A percentile compares a stretch with the other conserved stretches of the same genome.
These are phyloP conservation scores for Dalbergia oliveri DNA, from an alignment of 306 rosid genomes.

Conservation along the genomic window DNA sequence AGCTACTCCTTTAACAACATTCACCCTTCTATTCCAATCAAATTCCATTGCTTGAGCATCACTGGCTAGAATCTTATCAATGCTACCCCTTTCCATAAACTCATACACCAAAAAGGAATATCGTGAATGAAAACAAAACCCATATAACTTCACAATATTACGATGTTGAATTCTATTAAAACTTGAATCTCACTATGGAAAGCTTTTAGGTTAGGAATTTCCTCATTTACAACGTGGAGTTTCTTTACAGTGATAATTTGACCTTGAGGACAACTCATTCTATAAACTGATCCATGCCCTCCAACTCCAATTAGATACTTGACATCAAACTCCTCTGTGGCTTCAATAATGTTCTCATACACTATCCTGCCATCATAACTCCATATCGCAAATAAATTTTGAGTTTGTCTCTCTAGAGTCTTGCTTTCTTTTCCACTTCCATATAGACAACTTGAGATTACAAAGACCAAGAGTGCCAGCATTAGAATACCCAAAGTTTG, in stretches of 20 bases:
- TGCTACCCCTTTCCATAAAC: constrained; percentile 27
- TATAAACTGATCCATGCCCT: constrained; percentile 17
- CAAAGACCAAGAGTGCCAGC: neutral
- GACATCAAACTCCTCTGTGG: constrained; percentile 23
- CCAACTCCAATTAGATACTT: constrained; percentile 27
- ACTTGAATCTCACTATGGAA: constrained; percentile 26
- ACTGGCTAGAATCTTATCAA: constrained; percentile 18
- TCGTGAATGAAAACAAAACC: constrained; percentile 15
- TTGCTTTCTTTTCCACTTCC: neutral
- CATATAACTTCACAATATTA: constrained; percentile 35
- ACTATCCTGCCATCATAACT: constrained; percentile 33
- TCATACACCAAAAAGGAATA: constrained; percentile 32
- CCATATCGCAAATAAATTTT: constrained; percentile 24
- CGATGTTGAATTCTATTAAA: constrained; percentile 36
- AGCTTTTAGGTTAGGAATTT: neutral
- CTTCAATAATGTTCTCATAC: constrained; percentile 26
- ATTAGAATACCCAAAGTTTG: neutral
- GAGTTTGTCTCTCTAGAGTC: neutral
- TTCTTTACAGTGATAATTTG: constrained; percentile 34
- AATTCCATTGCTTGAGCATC: constrained; percentile 17
- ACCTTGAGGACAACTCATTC: neutral
- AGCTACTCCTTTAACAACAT: constrained; percentile 37
- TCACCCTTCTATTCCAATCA: constrained; percentile 32
- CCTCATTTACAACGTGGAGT: constrained; percentile 14
- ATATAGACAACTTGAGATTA: neutral